Percentiles rank a stretch among this genome's conserved stretches.
These are phyloP conservation scores for Leishmania tarentolae DNA, from an alignment of 208 protist species.

Conservation along the genomic window DNA sequence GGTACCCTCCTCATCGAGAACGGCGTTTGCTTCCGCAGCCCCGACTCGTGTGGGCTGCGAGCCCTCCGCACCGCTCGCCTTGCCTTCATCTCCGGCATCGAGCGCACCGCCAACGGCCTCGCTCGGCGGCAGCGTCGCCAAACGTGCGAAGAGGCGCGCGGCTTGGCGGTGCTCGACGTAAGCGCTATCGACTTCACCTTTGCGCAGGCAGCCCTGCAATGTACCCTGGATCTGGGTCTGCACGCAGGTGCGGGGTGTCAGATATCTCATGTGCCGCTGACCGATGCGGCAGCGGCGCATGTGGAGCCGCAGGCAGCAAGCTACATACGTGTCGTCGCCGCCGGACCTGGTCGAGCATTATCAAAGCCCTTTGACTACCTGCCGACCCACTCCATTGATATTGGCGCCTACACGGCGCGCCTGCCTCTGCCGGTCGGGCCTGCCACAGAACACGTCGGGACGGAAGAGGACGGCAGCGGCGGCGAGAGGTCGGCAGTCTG, in stretches of 20 bases:
- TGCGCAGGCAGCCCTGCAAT: conserved; percentile 59
- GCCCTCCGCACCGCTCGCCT: conserved; percentile 65
- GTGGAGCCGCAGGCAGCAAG: conserved; percentile 40
- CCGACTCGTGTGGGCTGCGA: conserved; percentile 55
- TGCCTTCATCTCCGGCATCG: conserved; percentile 58
- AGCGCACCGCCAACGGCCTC: conserved; percentile 36
- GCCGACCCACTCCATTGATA: conserved; percentile 46
- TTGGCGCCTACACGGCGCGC: conserved; percentile 64
- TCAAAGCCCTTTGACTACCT: conserved; percentile 47
- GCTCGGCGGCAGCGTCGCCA: conserved; percentile 31
- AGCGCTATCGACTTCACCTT: conserved; percentile 76
- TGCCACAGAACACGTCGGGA: not conserved
- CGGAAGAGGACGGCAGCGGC: conserved; percentile 2
- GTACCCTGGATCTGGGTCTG: conserved; percentile 55
- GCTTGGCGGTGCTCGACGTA: conserved; percentile 64
- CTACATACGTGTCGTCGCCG: conserved; percentile 50
- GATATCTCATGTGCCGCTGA: conserved; percentile 66
- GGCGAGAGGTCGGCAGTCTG: not conserved
- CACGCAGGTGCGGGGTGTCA: conserved; percentile 52
- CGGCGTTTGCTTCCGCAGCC: conserved; percentile 58
- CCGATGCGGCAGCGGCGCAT: conserved; percentile 33
- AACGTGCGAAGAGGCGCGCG: conserved; percentile 35
- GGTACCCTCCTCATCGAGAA: conserved; percentile 59
- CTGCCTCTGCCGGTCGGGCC: conserved; percentile 36
- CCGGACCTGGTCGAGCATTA: conserved; percentile 24